A percentile compares a stretch with the other conserved stretches of the same genome.
Evolutionary conservation across 805 yeast genomes (phyloP).

Genomic region (Teunomyces lycoperdinae): DNA sequence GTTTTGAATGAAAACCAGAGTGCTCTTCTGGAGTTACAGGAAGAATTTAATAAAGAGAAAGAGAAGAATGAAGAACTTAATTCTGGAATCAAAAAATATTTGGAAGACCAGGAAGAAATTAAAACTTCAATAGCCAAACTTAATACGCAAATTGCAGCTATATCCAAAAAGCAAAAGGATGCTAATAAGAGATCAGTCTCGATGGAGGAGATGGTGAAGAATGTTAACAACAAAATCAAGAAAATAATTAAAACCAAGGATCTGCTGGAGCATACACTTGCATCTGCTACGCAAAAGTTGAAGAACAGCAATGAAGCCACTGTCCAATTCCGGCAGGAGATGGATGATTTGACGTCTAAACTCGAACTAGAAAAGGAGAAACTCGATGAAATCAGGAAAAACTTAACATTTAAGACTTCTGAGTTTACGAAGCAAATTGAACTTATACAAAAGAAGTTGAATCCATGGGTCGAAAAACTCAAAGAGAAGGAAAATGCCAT

Average conservation of each 20-base stretch:
- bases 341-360: conserved; percentile 42
- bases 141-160: conserved; percentile 16
- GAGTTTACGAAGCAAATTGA: conserved; percentile 65
- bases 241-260: conserved; percentile 57
- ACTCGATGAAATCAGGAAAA: conserved; percentile 62
- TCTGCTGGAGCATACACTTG: conserved; percentile 43
- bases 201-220: conserved; percentile 73
- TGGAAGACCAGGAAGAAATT: conserved; percentile 23
- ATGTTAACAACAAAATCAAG: conserved; percentile 53
- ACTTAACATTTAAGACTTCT: conserved; percentile 72
- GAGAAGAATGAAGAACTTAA: conserved; percentile 37
- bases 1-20: conserved; percentile 38
- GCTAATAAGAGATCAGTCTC: conserved; percentile 56
- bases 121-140: conserved; percentile 24
- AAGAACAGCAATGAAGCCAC: conserved; percentile 45
- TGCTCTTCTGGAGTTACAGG: conserved; percentile 38
- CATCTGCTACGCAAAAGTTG: conserved; percentile 46
- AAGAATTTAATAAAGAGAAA: conserved; percentile 42
- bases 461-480: conserved; percentile 78
- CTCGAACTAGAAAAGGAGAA: conserved; percentile 51
- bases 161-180: conserved; percentile 30
- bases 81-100: conserved; percentile 31
- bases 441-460: conserved; percentile 58
- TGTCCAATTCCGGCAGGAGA: conserved; percentile 41
- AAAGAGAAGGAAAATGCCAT: conserved; percentile 62